phyloP scores from a whole-genome alignment of 2,329 filamentous ascomycete species.

The Aspergillus neotritici region DNA sequence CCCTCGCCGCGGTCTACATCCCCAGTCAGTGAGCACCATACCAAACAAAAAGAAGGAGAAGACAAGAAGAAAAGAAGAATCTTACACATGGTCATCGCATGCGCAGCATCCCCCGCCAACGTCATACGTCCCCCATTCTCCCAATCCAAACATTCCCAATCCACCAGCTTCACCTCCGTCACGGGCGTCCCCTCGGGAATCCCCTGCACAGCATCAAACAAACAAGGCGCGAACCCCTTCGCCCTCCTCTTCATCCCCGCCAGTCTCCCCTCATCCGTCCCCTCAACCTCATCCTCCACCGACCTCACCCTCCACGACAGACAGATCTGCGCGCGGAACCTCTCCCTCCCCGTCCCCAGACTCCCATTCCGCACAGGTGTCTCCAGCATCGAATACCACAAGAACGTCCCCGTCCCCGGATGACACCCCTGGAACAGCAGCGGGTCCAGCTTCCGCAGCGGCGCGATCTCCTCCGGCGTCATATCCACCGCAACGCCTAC shows the following conservation, averaged over 20 bases:
- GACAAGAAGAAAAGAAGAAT: neutral
- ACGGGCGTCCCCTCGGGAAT: slow-evolving; percentile 26
- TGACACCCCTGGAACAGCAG: slow-evolving; percentile 24
- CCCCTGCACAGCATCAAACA: slow-evolving; percentile 17
- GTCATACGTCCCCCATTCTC: slow-evolving; percentile 27
- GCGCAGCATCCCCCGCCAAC: slow-evolving; percentile 28
- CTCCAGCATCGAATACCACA: slow-evolving; percentile 38
- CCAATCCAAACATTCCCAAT: slow-evolving; percentile 28
- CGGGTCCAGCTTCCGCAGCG: slow-evolving; percentile 52
- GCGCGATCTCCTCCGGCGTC: slow-evolving; percentile 51
- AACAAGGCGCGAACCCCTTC: slow-evolving; percentile 17
- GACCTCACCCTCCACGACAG: slow-evolving; percentile 43
- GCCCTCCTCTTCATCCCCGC: slow-evolving; percentile 37
- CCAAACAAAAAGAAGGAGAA: too few relatives aligned
- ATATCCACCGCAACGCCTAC: slow-evolving; percentile 26
- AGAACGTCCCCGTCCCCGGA: slow-evolving; percentile 17
- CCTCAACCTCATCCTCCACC: slow-evolving; percentile 30
- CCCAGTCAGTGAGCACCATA: slow-evolving; percentile 1
- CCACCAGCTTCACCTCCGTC: slow-evolving; percentile 23
- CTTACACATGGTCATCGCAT: slow-evolving; percentile 32
- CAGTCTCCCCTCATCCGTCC: slow-evolving; percentile 28
- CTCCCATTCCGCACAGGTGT: slow-evolving; percentile 37
- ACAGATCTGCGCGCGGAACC: slow-evolving; percentile 43
- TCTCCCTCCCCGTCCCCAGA: slow-evolving; percentile 24
- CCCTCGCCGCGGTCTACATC: slow-evolving; percentile 27